Evolutionary conservation across 2,329 filamentous ascomycete genomes (phyloP), one percentile per base, ranked within the genome.

Genomic region (Aspergillus sp.): DNA sequence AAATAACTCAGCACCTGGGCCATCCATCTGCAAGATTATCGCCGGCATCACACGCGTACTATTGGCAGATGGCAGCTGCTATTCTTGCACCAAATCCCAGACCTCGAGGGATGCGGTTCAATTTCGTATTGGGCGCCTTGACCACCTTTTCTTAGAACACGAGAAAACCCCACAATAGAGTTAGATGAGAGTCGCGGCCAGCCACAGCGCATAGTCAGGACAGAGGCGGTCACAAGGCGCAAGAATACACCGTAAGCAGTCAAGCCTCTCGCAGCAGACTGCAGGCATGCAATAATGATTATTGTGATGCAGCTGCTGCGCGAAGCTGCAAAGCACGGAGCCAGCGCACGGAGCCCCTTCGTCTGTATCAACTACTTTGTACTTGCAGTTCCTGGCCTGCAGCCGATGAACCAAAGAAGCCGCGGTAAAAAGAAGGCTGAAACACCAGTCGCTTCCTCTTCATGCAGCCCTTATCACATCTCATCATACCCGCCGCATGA

Each of bases 391-490:
- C 19, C 41, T 50, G 35, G 47, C 35, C 27, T 31, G 27, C 27
- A 31, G 19, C n/a, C 7, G 27, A 45, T 40, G 55, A 52, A 52
- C 35, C 24, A 15, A 23, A 14, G 40, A 17, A 31, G 9, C 35
- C n/a, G 49, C 47, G 33, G 46, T 48, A 44, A 44, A 31, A 31
- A 49, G 40, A 47, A 44, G 39, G 51, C 59, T 59, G 58, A 63
- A 63, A 63, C 59, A 48, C 48, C 47, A 53, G 40, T 52, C 11
- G 45, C 15, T 31, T 45, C 21, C 41, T 53, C 24, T 21, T 56
- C 45, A 54, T 61, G 61, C 61, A 50, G 47, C 31, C 49, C 41
- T 52, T 43, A 39, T 62, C 60, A 62, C 60, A 61, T 51, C 49
- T 40, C 31, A 44, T 51, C 3, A 51, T 39, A 51, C 41, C 4